phyloP scores from a whole-genome alignment of 208 protist species.

The Giardia muris region DNA sequence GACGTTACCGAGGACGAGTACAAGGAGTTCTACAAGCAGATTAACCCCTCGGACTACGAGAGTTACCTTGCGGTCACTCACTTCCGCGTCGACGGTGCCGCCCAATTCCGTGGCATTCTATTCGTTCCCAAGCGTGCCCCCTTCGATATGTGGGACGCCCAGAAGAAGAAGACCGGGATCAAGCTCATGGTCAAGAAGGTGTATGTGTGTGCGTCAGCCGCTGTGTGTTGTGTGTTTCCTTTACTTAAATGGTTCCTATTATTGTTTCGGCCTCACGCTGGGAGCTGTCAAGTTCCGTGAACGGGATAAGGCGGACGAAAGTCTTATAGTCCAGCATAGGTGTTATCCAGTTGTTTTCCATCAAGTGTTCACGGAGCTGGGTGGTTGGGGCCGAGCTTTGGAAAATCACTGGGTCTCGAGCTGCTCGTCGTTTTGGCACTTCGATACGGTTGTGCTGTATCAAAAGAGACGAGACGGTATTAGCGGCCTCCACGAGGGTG shows the following conservation, averaged over 20 bases:
- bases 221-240: not conserved
- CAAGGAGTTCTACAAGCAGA: slow-evolving; percentile 86
- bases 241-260: slow-evolving; percentile 13
- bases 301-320: no score
- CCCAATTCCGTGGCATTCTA: slow-evolving; percentile 85
- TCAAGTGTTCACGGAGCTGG: no score
- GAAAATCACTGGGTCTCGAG: not conserved
- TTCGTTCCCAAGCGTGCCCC: slow-evolving; percentile 77
- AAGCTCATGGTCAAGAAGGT: slow-evolving; percentile 57
- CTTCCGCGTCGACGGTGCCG: slow-evolving; percentile 86
- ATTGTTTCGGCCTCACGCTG: no score
- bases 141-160: slow-evolving; percentile 69
- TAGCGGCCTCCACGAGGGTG: not conserved
- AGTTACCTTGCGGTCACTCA: slow-evolving; percentile 78
- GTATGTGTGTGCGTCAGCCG: not conserved
- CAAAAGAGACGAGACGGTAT: not conserved
- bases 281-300: no score
- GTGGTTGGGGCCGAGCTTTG: no score
- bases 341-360: no score
- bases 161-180: slow-evolving; percentile 82
- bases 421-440: not conserved
- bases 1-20: slow-evolving; percentile 92
- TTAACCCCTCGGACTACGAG: slow-evolving; percentile 71
- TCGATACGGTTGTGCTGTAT: not conserved
- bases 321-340: no score